These are phyloP conservation scores for Chytriomyces hyalinus DNA, from an alignment of 192 early-diverging fungal genomes.

Conservation along the genomic window DNA sequence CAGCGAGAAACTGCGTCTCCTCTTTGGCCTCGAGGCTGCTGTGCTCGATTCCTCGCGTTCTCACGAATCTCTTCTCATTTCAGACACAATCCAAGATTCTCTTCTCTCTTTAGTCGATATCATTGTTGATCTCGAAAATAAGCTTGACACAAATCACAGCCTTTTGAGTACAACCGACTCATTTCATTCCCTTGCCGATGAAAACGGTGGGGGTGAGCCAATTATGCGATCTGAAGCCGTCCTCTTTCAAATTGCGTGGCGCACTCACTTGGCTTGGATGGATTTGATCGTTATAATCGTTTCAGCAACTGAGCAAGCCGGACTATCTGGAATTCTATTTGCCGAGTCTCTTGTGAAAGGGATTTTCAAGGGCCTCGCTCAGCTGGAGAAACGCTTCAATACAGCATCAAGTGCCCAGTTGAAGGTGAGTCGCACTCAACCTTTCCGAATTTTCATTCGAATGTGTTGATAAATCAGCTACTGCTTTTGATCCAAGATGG, in stretches of 20 bases:
- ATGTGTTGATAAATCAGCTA: neutral
- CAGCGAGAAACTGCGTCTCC: slow-evolving; percentile 5
- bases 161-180: too few species aligned
- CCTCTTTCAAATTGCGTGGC: slow-evolving; percentile 28
- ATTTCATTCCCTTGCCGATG: too few species aligned
- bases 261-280: neutral
- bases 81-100: slow-evolving; percentile 7
- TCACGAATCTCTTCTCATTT: neutral
- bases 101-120: slow-evolving; percentile 13
- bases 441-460: slow-evolving; percentile 5
- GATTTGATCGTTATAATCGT: neutral
- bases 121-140: neutral
- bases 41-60: neutral
- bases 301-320: slow-evolving; percentile 2
- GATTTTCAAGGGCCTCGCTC: slow-evolving; percentile 8
- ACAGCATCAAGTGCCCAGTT: neutral
- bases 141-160: neutral
- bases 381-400: neutral
- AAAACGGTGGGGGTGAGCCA: too few species aligned
- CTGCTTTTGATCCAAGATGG: neutral
- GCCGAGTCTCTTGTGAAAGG: slow-evolving; percentile 6
- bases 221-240: slow-evolving; percentile 8
- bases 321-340: neutral
- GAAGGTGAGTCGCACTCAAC: slow-evolving; percentile 1
- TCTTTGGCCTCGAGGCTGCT: neutral